These are phyloP conservation scores for Actinidia arguta DNA, from an alignment of 179 eudicot species.

Conservation along the genomic window DNA sequence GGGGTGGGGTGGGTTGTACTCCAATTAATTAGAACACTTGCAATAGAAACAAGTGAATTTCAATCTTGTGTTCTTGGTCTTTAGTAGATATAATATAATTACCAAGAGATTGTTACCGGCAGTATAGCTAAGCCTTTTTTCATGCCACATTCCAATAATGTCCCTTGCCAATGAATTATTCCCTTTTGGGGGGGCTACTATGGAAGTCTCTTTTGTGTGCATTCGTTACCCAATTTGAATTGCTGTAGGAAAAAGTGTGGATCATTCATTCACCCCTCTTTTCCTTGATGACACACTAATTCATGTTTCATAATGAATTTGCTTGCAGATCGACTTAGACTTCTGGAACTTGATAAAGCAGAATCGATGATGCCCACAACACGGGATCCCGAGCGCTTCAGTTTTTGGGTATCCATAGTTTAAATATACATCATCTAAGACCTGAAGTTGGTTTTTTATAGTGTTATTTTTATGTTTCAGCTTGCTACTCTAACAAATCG, in stretches of 20 bases:
- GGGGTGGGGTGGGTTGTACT: too few relatives aligned
- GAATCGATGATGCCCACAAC: slow-evolving; percentile 90
- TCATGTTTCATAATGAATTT: slow-evolving; percentile 6
- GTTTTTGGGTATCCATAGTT: slow-evolving; percentile 86
- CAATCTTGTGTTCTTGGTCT: too few relatives aligned
- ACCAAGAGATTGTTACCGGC: slow-evolving; percentile 1
- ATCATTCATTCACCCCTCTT: not conserved
- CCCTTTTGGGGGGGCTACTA: not conserved
- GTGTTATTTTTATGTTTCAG: slow-evolving; percentile 39
- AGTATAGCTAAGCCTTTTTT: not conserved
- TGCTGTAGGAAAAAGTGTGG: not conserved
- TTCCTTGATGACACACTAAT: not conserved
- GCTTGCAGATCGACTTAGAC: slow-evolving; percentile 68
- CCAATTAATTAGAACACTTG: too few relatives aligned
- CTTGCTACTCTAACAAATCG: slow-evolving; percentile 75
- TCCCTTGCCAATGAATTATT: not conserved
- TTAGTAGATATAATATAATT: not conserved
- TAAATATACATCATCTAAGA: not conserved
- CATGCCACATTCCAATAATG: not conserved
- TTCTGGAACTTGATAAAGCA: slow-evolving; percentile 69
- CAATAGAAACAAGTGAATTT: too few relatives aligned
- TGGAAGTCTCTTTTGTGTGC: not conserved
- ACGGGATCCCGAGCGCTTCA: slow-evolving; percentile 86
- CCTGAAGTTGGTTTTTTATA: not conserved
- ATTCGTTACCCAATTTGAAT: not conserved